phyloP scores from a whole-genome alignment of 2,329 filamentous ascomycete genomes.

The Aspergillus quadrilineatus region DNA sequence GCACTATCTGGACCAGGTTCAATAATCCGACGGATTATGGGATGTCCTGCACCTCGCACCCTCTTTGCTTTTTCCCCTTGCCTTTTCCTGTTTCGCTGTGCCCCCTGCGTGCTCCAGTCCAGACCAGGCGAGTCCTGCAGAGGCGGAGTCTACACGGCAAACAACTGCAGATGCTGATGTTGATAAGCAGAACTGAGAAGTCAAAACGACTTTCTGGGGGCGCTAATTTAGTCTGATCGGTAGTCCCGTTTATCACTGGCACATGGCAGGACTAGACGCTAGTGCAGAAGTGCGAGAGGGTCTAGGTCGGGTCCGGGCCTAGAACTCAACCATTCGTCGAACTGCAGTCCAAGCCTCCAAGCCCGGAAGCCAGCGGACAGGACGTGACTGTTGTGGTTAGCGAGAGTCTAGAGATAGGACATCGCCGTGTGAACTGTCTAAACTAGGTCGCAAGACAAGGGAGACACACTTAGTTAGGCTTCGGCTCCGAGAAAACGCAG shows the following conservation, averaged over 20 bases:
- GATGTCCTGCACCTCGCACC: background rate
- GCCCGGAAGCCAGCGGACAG: background rate
- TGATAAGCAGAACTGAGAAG: background rate
- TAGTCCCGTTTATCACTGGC: slow-evolving; percentile 12
- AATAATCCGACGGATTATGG: slow-evolving; percentile 6
- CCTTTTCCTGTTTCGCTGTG: background rate
- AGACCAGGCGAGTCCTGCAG: slow-evolving; percentile 7
- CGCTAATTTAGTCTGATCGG: slow-evolving; percentile 14
- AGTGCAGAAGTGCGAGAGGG: background rate
- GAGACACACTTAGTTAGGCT: background rate
- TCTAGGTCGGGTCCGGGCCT: slow-evolving; percentile 5
- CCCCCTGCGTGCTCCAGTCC: slow-evolving; percentile 8
- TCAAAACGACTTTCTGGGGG: background rate
- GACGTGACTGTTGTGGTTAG: background rate
- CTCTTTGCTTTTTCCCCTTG: background rate
- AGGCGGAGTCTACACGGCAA: background rate
- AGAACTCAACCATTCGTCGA: slow-evolving; percentile 2
- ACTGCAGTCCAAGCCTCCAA: slow-evolving; percentile 7
- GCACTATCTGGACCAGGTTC: background rate
- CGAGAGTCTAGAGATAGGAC: background rate
- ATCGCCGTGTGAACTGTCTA: background rate
- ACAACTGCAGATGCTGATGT: background rate
- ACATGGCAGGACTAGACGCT: slow-evolving; percentile 9
- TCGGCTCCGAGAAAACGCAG: slow-evolving; percentile 10
- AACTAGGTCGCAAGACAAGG: background rate